phyloP scores from a whole-genome alignment of 2,329 filamentous ascomycete species.

The Alternaria brassicae region DNA sequence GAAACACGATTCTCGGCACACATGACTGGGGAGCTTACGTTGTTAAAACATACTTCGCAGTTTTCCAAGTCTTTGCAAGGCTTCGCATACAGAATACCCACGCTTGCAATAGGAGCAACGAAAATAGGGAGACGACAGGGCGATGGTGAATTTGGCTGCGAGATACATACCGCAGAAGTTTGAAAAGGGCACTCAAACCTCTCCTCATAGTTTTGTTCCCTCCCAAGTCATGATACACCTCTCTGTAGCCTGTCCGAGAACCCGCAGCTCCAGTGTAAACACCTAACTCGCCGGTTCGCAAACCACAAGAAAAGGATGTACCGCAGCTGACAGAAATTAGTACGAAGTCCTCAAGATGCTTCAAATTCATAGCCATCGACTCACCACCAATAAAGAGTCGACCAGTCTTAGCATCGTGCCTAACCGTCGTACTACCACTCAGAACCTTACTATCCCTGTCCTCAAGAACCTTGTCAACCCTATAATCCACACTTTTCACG shows the following conservation, averaged over 20 bases:
- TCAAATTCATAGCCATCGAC: background rate
- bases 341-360: background rate
- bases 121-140: no score
- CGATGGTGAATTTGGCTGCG: no score
- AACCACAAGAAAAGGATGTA: constrained; percentile 17
- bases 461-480: constrained; percentile 37
- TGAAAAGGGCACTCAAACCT: no score
- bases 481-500: constrained; percentile 19
- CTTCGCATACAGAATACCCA: no score
- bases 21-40: no score
- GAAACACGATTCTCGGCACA: no score
- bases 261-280: accelerated
- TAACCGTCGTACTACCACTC: constrained; percentile 32
- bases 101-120: no score
- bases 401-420: constrained; percentile 37
- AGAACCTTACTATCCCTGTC: constrained; percentile 32
- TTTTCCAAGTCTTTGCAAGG: no score
- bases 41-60: no score
- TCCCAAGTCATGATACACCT: no score
- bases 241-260: background rate
- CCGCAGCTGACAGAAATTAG: constrained; percentile 5
- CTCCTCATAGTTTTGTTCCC: no score
- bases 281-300: constrained; percentile 9
- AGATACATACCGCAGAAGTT: no score
- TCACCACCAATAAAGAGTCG: constrained; percentile 36